phyloP scores from a whole-genome alignment of 208 protist genomes.

The Trypanosoma platydactyli region DNA sequence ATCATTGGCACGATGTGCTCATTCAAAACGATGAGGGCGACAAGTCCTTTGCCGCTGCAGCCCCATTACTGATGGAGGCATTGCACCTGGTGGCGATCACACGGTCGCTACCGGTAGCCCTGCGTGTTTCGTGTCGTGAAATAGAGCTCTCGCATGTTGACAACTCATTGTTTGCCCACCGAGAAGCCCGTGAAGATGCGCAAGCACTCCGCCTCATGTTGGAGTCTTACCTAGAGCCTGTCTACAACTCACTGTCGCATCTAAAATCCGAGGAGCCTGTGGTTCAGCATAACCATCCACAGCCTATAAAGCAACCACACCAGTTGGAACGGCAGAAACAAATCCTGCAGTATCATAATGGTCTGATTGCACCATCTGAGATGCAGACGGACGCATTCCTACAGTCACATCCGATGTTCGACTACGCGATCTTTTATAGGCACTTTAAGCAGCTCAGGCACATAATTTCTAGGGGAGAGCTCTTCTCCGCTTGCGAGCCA shows the following conservation, averaged over 20 bases:
- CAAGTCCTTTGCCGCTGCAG: slow-evolving; percentile 45
- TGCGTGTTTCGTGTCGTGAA: slow-evolving; percentile 30
- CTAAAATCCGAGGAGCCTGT: not conserved
- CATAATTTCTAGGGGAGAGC: slow-evolving; percentile 36
- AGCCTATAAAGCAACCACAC: not conserved
- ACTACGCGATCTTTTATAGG: slow-evolving; percentile 46
- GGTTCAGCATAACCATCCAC: not conserved
- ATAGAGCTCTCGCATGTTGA: slow-evolving; percentile 4
- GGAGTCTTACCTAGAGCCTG: slow-evolving; percentile 7
- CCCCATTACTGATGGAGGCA: slow-evolving; percentile 54
- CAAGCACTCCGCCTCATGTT: not conserved
- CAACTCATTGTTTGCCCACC: not conserved
- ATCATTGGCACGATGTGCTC: slow-evolving; percentile 61
- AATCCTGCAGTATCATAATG: slow-evolving; percentile 5
- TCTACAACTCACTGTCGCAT: slow-evolving; percentile 10
- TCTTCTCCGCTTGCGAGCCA: slow-evolving; percentile 79
- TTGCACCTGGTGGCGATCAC: slow-evolving; percentile 48
- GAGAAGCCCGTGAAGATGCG: not conserved
- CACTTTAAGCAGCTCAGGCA: slow-evolving; percentile 39
- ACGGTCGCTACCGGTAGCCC: slow-evolving; percentile 32
- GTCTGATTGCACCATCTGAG: slow-evolving; percentile 34
- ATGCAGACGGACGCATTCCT: slow-evolving; percentile 34
- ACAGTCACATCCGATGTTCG: slow-evolving; percentile 36
- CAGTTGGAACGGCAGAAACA: not conserved
- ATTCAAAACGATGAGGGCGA: slow-evolving; percentile 73